phyloP scores from a whole-genome alignment of 148 eudicot species.

The Vaccinium corymbosum region DNA sequence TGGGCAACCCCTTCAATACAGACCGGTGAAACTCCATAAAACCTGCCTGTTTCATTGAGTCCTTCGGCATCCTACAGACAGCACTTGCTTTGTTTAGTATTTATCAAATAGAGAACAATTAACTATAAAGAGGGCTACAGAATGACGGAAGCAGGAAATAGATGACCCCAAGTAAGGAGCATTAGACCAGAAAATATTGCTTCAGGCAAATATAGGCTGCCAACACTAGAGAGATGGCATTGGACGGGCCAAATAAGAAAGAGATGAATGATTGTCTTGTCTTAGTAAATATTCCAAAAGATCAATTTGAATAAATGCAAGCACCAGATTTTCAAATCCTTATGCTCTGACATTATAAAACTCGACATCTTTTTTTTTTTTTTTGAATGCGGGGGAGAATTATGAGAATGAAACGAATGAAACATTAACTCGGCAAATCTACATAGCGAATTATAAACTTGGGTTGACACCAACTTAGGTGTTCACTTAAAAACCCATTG shows the following conservation, averaged over 20 bases:
- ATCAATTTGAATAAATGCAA: background rate
- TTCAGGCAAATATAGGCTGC: background rate
- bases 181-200: background rate
- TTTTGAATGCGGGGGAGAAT: background rate
- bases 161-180: background rate
- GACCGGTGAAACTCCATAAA: constrained; percentile 71
- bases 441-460: background rate
- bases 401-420: background rate
- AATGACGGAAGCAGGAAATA: background rate
- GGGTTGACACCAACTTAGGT: background rate
- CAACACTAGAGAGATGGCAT: background rate
- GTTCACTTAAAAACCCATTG: background rate
- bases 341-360: background rate
- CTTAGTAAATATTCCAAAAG: background rate
- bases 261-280: background rate
- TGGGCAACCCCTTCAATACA: constrained; percentile 75
- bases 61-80: constrained; percentile 69
- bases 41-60: constrained; percentile 71
- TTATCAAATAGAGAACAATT: background rate
- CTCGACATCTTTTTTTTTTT: background rate
- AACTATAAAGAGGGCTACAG: too few species aligned
- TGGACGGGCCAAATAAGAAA: too few species aligned
- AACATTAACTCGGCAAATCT: background rate
- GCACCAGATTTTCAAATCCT: background rate
- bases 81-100: background rate